phyloP scores from a whole-genome alignment of 139 green algal genomes.

The Volvox africanus region DNA sequence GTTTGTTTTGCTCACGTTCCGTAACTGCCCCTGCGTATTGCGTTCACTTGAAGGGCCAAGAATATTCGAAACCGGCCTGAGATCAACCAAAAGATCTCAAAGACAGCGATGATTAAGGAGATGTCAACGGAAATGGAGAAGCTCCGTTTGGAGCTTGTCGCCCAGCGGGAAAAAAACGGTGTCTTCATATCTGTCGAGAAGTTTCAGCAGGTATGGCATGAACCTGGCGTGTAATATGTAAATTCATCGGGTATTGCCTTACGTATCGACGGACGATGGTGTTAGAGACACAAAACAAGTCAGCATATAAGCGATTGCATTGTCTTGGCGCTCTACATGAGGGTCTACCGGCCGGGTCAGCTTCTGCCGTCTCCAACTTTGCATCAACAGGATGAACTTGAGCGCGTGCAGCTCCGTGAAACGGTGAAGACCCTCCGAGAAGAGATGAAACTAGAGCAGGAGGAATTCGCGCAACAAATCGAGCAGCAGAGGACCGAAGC shows the following conservation, averaged over 20 bases:
- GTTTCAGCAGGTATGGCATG: conserved; percentile 57
- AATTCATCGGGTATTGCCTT: not conserved
- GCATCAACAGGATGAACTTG: conserved; percentile 71
- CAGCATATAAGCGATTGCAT: too few species aligned
- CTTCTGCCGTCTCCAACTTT: not conserved
- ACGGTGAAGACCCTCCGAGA: conserved; percentile 56
- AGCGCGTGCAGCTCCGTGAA: conserved; percentile 77
- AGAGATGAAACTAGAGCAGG: conserved; percentile 59
- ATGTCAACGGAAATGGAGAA: conserved; percentile 94
- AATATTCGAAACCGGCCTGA: conserved; percentile 98
- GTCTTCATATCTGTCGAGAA: conserved; percentile 84
- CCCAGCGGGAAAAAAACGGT: conserved; percentile 94
- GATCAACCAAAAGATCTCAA: conserved; percentile 92
- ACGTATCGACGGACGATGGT: too few species aligned
- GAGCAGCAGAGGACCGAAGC: conserved; percentile 55
- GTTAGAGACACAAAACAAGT: too few species aligned
- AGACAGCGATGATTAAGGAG: conserved; percentile 87
- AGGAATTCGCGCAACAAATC: conserved; percentile 53
- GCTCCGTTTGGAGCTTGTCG: conserved; percentile 87
- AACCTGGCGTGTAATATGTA: not conserved
- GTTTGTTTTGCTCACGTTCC: not conserved
- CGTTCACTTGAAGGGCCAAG: conserved; percentile 78
- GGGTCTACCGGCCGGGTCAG: too few species aligned
- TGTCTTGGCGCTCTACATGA: too few species aligned
- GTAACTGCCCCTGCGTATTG: too few species aligned